phyloP scores from a whole-genome alignment of 2,329 filamentous ascomycete genomes.

The Phaeosphaeria sp. region DNA sequence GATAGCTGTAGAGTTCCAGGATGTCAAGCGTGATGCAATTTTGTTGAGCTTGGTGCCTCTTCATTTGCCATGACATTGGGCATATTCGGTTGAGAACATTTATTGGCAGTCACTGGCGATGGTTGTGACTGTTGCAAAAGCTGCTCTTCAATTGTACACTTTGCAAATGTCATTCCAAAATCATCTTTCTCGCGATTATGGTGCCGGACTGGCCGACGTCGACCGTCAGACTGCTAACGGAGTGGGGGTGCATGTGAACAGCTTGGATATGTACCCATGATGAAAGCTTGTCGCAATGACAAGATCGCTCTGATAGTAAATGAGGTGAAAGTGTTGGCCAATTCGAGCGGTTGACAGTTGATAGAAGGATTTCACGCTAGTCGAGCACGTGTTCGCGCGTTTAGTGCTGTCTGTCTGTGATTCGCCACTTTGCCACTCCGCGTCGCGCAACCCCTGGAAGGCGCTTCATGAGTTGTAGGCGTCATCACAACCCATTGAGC shows the following conservation, averaged over 20 bases:
- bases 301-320: too few species aligned
- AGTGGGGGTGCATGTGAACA: neutral
- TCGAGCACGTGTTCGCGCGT: conserved; percentile 3
- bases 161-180: neutral
- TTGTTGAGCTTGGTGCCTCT: neutral
- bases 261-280: neutral
- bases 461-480: neutral
- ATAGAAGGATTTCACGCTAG: too few species aligned
- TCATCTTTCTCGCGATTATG: neutral
- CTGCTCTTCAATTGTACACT: neutral
- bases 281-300: too few species aligned
- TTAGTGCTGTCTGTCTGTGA: neutral
- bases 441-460: neutral
- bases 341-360: neutral
- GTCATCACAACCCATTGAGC: neutral
- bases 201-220: neutral
- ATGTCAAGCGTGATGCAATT: neutral
- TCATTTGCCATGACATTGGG: neutral
- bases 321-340: too few species aligned
- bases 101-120: neutral
- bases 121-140: neutral
- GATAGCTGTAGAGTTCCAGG: too few species aligned
- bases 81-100: neutral
- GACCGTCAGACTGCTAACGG: neutral
- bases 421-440: neutral